Evolutionary conservation across 164 flowering plant species (phyloP), one percentile per base, ranked within the genome.

Genomic region (Akebia trifoliata): DNA sequence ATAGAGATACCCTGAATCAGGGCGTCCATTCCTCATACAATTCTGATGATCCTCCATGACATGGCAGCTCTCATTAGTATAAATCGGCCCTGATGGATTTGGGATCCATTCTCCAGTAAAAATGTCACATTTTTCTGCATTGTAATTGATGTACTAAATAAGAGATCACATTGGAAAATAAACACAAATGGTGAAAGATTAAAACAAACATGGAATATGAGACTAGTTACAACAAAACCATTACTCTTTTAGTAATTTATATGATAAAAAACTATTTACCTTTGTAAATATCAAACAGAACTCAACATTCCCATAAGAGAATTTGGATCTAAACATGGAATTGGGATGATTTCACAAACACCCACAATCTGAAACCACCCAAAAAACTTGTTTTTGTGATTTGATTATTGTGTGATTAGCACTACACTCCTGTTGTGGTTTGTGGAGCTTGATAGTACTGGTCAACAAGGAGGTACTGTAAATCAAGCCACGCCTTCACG

Each of bases 21-120:
- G 85, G 28, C 99, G 72, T 34, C 99, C 99, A 73, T 93, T 93
- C 50, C 45, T 79, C 85, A 93, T 87, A 66, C 99, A 93, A 62
- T 93, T 90, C 78, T 93, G 99, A 68, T 81, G 92, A 22, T 17
- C 51, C 61, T 86, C 87, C 50, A 93, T 74, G 8, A 78, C 60
- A 8, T 51, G 63, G 66, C 99, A 93, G 64, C 74, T 90, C 40
- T 66, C 80, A 49, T 87, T 84, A 8, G 86, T 84, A 76, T 93
- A 93, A 34, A 56, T 61, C 0, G 96, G 99, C 24, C 90, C 96
- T 3, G 68, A 69, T n/a, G 80, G 83, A 57, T 85, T 67, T 1
- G 78, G 86, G 55, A 90, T 51, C 98, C 98, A 93, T 42, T 90
- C 81, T 63, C 98, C 97, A 26, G 28, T 56, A 22, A 82, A 81